Evolutionary conservation across 441 rosid genomes (phyloP).

Genomic region (Omphalea diandra): DNA sequence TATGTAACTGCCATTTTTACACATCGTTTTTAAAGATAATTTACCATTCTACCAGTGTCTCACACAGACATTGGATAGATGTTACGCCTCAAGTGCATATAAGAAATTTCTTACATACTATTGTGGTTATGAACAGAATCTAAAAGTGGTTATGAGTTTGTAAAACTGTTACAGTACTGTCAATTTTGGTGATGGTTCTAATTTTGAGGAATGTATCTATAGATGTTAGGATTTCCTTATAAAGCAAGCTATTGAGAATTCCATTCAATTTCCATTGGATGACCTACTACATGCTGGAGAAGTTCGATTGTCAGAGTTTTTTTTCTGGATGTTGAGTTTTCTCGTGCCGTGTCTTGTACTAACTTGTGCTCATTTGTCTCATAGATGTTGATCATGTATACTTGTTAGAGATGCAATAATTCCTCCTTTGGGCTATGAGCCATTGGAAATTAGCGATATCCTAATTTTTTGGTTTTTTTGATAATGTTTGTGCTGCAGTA

Average conservation of each 20-base stretch:
- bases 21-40: too few species aligned
- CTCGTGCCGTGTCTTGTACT: neutral
- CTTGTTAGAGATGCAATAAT: neutral
- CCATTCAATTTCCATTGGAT: too few species aligned
- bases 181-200: neutral
- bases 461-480: neutral
- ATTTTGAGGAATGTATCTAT: too few species aligned
- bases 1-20: too few species aligned
- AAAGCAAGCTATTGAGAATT: too few species aligned
- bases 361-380: too few species aligned
- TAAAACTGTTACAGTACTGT: neutral
- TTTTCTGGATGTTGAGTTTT: neutral
- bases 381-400: neutral
- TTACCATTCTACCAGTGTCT: too few species aligned
- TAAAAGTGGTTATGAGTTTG: neutral
- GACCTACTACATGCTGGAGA: neutral
- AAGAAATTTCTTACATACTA: too few species aligned
- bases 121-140: too few species aligned
- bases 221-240: too few species aligned
- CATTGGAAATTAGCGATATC: neutral
- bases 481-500: conserved; percentile 45
- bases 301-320: neutral
- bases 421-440: neutral
- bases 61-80: too few species aligned
- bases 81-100: too few species aligned